phyloP scores from a whole-genome alignment of 345 rosid genomes.

The Salix udensis region DNA sequence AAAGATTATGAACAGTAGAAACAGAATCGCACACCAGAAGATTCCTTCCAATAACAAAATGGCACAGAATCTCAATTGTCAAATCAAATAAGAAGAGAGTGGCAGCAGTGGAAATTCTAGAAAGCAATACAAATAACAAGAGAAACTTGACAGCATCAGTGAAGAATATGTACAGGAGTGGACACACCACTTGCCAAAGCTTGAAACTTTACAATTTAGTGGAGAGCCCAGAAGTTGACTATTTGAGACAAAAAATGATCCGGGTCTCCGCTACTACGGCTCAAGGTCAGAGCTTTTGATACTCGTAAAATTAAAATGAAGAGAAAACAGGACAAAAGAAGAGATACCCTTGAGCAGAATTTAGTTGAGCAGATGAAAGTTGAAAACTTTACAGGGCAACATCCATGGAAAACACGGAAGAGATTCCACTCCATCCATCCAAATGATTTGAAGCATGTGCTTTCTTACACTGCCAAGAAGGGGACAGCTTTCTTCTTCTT shows the following conservation, averaged over 20 bases:
- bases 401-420: background rate
- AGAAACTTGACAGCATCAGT: background rate
- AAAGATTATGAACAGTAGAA: background rate
- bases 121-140: background rate
- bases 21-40: background rate
- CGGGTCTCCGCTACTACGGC: slow-evolving; percentile 14
- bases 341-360: slow-evolving; percentile 10
- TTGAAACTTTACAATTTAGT: slow-evolving; percentile 2
- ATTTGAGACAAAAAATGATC: slow-evolving; percentile 5
- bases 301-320: background rate
- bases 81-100: background rate
- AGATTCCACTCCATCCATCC: background rate
- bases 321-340: background rate
- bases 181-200: slow-evolving; percentile 17
- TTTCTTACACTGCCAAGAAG: background rate
- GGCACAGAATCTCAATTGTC: background rate
- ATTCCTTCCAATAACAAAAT: background rate
- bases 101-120: background rate
- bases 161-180: background rate
- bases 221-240: slow-evolving; percentile 2
- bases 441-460: background rate
- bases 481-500: background rate
- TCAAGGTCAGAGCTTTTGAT: background rate
- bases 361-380: slow-evolving; percentile 10
- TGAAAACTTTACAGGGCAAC: background rate